Evolutionary conservation across 2,329 filamentous ascomycete species (phyloP), one percentile per base, ranked within the genome.

Genomic region (Didymella pinodella): DNA sequence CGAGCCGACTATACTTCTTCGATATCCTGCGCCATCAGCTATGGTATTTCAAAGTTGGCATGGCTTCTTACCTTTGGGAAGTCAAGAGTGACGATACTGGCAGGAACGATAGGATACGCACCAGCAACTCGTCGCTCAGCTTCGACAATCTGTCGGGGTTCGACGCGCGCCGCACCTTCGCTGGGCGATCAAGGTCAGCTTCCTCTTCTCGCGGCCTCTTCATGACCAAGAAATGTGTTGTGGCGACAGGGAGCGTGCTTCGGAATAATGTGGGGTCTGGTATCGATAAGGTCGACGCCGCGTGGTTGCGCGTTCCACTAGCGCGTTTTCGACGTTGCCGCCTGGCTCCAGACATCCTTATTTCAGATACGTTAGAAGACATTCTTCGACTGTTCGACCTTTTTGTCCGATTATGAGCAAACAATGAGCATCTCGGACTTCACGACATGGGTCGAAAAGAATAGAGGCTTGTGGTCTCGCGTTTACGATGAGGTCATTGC

Each of bases 71-170:
- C 85, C 84, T 83, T 75, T 88, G 84, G 66, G 84, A 87, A 51
- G 81, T 80, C 52, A 92, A 82, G 8, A 98, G 84, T 28, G 89
- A 85, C 7, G 84, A 79, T 29, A 91, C 85, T 2, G 90, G 80
- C n/a, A 97, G 83, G 72, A 87, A 90, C 4, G 90, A 90, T 34
- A 97, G 82, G 60, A 97, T 90, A 67, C 93, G 90, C 55, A 98
- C 80, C 31, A 97, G 84, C 32, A 98, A 83, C 77, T 99, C 95
- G 75, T 97, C 91, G 62, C 93, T 96, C 50, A 98, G 83, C 8
- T 78, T 79, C 7, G 91, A 91, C 16, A 97, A 76, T 47, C 83
- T 82, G 77, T 96, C 90, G 56, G 74, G 64, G 43, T 69, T 66
- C 52, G 72, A 71, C 29, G 80, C 75, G 34, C 75, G 74, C 52